phyloP scores from a whole-genome alignment of 148 eudicot species.

The Chenopodium suecicum region DNA sequence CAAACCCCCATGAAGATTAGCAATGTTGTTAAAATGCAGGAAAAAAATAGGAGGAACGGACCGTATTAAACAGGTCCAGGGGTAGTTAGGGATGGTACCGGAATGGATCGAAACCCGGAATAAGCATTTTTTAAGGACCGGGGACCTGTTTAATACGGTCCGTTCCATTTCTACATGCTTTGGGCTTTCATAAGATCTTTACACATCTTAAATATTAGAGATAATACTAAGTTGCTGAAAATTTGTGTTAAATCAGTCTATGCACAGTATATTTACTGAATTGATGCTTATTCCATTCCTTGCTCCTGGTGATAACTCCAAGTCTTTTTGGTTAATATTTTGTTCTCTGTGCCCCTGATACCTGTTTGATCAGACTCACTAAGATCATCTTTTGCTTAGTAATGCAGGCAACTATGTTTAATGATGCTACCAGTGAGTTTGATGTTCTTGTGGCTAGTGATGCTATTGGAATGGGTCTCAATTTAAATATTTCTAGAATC shows the following conservation, averaged over 20 bases:
- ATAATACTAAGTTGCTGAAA: not conserved
- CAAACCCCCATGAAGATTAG: no score
- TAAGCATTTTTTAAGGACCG: no score
- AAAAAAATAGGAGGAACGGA: no score
- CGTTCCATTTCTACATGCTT: not conserved
- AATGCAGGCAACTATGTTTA: slow-evolving; percentile 96
- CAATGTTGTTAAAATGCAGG: no score
- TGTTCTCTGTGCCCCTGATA: not conserved
- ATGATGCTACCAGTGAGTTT: slow-evolving; percentile 83
- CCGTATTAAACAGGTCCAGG: no score
- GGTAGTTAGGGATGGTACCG: no score
- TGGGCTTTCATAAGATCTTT: not conserved
- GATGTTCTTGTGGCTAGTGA: slow-evolving; percentile 99
- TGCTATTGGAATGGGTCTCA: slow-evolving; percentile 99
- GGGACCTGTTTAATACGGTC: no score
- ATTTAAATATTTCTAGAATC: slow-evolving; percentile 88
- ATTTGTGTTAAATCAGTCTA: not conserved
- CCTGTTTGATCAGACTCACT: slow-evolving; percentile 2
- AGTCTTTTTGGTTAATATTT: slow-evolving; percentile 1
- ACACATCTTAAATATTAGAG: not conserved
- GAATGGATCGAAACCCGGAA: no score
- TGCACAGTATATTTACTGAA: not conserved
- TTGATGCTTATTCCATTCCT: not conserved
- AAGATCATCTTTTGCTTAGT: slow-evolving; percentile 36
- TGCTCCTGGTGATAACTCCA: slow-evolving; percentile 1